phyloP scores from a whole-genome alignment of 2,329 filamentous ascomycete genomes.

The Diaporthe australafricana region DNA sequence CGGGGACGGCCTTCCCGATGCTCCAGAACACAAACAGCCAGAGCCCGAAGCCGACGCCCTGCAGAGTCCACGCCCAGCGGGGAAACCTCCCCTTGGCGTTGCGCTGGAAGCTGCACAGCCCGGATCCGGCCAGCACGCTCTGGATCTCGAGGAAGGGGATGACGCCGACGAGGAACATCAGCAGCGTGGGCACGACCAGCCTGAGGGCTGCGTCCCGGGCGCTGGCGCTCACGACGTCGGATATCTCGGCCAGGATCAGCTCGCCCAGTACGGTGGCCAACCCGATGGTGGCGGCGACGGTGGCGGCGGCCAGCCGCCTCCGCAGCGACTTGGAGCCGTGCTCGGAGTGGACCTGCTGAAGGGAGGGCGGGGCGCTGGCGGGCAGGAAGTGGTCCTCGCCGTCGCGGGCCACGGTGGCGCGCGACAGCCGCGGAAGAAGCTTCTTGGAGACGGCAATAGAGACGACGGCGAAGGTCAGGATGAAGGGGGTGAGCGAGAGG shows the following conservation, averaged over 20 bases:
- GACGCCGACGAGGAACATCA: constrained; percentile 78
- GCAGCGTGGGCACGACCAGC: constrained; percentile 75
- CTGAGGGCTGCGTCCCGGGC: constrained; percentile 77
- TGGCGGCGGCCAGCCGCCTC: constrained; percentile 66
- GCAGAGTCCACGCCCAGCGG: constrained; percentile 72
- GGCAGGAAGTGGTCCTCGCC: constrained; percentile 73
- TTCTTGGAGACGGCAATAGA: constrained; percentile 72
- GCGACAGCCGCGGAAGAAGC: constrained; percentile 79
- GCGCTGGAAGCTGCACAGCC: constrained; percentile 71
- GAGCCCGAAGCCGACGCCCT: constrained; percentile 68
- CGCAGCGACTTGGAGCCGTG: constrained; percentile 65
- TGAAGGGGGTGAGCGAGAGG: constrained; percentile 75
- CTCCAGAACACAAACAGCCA: constrained; percentile 86
- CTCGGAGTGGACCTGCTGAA: constrained; percentile 70
- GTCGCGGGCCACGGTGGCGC: constrained; percentile 59
- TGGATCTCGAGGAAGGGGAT: constrained; percentile 86
- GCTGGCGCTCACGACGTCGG: constrained; percentile 75
- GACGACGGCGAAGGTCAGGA: constrained; percentile 75
- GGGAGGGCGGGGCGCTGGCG: constrained; percentile 68
- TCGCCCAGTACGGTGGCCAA: constrained; percentile 83
- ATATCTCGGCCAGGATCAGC: constrained; percentile 86
- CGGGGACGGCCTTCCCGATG: constrained; percentile 72
- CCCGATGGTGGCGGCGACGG: constrained; percentile 82
- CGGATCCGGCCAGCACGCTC: constrained; percentile 66
- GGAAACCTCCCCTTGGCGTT: constrained; percentile 67